Base-by-base conservation (phyloP, 768 basidiomycete genomes). In the Suillus bovinus region DNA sequence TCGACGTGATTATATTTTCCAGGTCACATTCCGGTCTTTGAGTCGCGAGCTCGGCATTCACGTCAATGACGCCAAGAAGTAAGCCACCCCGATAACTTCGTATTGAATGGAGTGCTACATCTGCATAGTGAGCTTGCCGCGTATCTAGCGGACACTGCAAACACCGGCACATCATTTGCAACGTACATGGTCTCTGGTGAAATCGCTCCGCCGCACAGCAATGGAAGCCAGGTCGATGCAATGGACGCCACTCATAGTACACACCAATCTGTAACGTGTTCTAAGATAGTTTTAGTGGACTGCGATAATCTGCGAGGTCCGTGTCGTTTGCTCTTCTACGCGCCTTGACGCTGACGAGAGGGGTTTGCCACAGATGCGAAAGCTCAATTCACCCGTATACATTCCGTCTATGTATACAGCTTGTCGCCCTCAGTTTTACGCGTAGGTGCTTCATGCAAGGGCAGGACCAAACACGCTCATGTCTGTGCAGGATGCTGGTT, bases 41-140 rank as follows among this genome's bases (percentile, higher is more conserved):
- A 93, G 92, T 68, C 83, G 90, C 65, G 84, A 83, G 44, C 80
- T 91, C 49, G 79, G 80, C 0, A 80, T 93, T 59, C 88, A 93
- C 68, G 90, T 93, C 68, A 90, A 92, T 72, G 76, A 76, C 41
- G 91, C 92, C 22, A 94, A 93, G 71, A 89, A 86, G 92, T 93
- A 63, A 68, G 82, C 56, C 20, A 36, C 14, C 8, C 13, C 17
- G n/a, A 24, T 55, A 22, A 33, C 6, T 17, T 34, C 49, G 17
- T 53, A 39, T 39, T 57, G 61, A 44, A 58, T 56, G 41, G 58
- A 20, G 13, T 56, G 44, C 29, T 58, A 27, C 46, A 49, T 17
- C n/a, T 59, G 9, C 20, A 11, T 67, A 93, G 92, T 68, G 87
- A 88, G 68, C 81, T 94, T 9, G 84, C 83, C 17, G 69, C 71